Evolutionary conservation across 1,284 basidiomycete genomes (phyloP), one percentile per base, ranked within the genome.

Genomic region (Laetiporus sulphureus): DNA sequence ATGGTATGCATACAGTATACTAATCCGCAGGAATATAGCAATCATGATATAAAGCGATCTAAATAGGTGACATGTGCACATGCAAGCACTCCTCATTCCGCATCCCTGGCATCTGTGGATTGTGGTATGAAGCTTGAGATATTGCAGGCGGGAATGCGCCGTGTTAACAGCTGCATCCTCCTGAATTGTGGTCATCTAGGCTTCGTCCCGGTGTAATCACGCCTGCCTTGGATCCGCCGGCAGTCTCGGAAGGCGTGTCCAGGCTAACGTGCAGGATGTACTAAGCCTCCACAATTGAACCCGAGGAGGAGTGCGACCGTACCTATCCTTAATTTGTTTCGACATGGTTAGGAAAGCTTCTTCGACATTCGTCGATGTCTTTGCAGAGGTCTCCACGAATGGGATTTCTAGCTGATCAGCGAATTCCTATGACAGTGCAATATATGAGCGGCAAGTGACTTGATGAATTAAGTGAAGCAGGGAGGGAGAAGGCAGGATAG

Each of bases 341-440:
- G 95, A 94, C 83, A 99, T 91, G 47, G 92, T 92, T 72, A 97
- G 79, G 79, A 99, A 99, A 18, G 96, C 95, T 61, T 99, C 93
- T 65, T 99, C 96, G 48, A 99, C 96, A 60, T 98, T 97, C 46
- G 91, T 91, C 39, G 94, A 90, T 57, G 91, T 91, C 86, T 99
- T 99, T 32, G 96, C 96, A 4, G 93, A 97, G 11, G 95, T 99
- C 73, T 99, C 96, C 59, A 99, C 77, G 83, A 98, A 98, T 21
- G 91, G 87, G 53, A 99, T 92, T 53, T 77, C 77, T 40, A 99
- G 73, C 61, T 95, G 90, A 60, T 95, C 90, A 36, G 96, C 91
- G 54, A 99, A 93, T 70, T 95, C 92, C 83, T 92, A 4, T n/a
- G 25, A 27, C 7, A 13, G 7, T 27, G 25, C 13, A 13, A 19